Evolutionary conservation across 208 protist genomes (phyloP).

Genomic region (Wallacemonas rigidus): DNA sequence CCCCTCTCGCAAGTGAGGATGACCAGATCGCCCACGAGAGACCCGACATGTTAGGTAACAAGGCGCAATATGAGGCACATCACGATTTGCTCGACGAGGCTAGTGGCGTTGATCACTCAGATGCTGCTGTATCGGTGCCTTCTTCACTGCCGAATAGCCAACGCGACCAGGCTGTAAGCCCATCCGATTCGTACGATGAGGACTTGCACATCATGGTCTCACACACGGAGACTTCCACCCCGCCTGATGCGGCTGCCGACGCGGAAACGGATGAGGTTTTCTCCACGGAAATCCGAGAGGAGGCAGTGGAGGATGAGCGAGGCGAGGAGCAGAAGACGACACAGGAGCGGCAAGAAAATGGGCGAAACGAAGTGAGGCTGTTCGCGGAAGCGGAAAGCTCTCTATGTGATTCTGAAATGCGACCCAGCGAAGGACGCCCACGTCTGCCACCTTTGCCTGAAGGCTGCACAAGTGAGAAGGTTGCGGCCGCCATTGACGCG

Average conservation of each 20-base stretch:
- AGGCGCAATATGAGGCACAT: not conserved
- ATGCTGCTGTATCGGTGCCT: not conserved
- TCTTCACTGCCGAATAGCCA: not conserved
- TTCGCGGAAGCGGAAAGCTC: not conserved
- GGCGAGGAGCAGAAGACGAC: not conserved
- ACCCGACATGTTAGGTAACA: not conserved
- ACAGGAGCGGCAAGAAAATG: not conserved
- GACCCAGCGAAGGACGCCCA: not conserved
- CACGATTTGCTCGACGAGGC: not conserved
- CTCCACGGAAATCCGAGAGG: not conserved
- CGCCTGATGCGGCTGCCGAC: not conserved
- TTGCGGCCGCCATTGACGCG: slow-evolving; percentile 12
- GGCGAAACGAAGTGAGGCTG: not conserved
- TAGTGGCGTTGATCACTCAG: not conserved
- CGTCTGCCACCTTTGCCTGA: slow-evolving; percentile 11
- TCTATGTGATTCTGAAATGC: not conserved
- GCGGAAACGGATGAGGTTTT: not conserved
- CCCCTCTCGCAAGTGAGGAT: not conserved
- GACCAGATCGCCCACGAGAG: not conserved
- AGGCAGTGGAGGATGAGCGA: not conserved
- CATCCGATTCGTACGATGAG: not conserved
- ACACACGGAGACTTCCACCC: not conserved
- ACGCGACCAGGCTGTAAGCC: not conserved
- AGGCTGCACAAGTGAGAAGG: slow-evolving; percentile 7
- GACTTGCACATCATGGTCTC: not conserved